phyloP scores from a whole-genome alignment of 2,329 filamentous ascomycete species.

The Mycosphaerella arachidis region DNA sequence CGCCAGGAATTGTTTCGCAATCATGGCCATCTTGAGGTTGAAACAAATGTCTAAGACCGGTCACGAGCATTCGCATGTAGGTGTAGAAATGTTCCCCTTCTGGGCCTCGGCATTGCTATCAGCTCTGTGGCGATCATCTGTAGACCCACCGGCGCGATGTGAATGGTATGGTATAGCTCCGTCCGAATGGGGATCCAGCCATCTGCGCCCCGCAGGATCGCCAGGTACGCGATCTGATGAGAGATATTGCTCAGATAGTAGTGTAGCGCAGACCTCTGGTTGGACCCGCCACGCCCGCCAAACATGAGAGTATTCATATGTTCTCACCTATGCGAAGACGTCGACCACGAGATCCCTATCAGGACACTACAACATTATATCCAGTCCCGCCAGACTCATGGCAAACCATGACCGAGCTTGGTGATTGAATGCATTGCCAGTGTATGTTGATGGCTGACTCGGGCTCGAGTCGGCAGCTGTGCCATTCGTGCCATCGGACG shows the following conservation, averaged over 20 bases:
- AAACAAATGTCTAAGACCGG: neutral
- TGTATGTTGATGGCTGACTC: neutral
- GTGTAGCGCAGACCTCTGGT: no score
- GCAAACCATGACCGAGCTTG: no score
- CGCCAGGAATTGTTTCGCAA: neutral
- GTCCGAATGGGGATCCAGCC: neutral
- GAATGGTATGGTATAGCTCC: constrained; percentile 1
- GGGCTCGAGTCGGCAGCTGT: neutral
- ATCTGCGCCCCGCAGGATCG: neutral
- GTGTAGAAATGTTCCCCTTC: neutral
- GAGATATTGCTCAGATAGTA: neutral
- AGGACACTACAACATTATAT: no score
- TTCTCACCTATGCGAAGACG: no score
- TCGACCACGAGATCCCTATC: no score
- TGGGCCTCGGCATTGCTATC: neutral
- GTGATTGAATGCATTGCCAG: neutral
- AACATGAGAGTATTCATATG: no score
- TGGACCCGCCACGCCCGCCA: no score
- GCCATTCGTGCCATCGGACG: neutral
- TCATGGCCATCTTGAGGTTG: neutral
- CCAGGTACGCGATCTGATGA: neutral
- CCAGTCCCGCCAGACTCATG: no score
- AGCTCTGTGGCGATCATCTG: neutral
- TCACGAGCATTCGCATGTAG: neutral
- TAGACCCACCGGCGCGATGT: neutral